Percentiles rank a stretch among this genome's conserved stretches.
phyloP scores from a whole-genome alignment of 2,329 filamentous ascomycete species.

The Alternaria viburni region DNA sequence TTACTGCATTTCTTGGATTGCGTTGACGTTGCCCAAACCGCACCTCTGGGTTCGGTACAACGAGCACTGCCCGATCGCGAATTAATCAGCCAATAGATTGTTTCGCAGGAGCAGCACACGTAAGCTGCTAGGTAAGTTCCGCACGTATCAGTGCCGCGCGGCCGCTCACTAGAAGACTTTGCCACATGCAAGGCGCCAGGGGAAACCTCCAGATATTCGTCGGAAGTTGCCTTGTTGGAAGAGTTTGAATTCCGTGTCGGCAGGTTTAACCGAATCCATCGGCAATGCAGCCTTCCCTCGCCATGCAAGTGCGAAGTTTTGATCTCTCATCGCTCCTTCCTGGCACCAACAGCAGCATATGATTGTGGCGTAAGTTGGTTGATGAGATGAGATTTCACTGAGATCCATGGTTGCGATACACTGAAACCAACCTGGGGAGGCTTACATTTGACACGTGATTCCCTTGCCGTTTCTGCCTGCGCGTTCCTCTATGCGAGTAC shows the following conservation, averaged over 20 bases:
- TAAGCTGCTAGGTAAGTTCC: not conserved
- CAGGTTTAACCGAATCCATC: not conserved
- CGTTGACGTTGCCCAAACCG: not conserved
- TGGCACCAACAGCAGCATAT: too few species aligned
- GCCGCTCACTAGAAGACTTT: not conserved
- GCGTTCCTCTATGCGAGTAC: not conserved
- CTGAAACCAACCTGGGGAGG: not conserved
- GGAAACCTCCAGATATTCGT: not conserved
- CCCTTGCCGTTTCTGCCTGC: not conserved
- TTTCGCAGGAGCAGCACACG: not conserved
- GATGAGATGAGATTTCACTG: not conserved
- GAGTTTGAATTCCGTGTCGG: not conserved
- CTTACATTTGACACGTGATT: not conserved
- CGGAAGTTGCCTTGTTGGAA: too few species aligned
- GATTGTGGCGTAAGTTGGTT: not conserved
- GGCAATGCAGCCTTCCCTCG: not conserved
- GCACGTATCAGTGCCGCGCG: not conserved
- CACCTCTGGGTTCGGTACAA: not conserved
- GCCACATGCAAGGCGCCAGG: not conserved
- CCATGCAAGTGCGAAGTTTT: too few species aligned
- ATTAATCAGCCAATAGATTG: not conserved
- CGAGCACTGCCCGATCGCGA: not conserved
- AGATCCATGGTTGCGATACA: not conserved
- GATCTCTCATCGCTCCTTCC: too few species aligned
- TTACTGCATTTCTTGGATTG: rapidly evolving